Conservation (phyloP, 1,284 basidiomycete genomes). For the Tylopilus sp. region DNA sequence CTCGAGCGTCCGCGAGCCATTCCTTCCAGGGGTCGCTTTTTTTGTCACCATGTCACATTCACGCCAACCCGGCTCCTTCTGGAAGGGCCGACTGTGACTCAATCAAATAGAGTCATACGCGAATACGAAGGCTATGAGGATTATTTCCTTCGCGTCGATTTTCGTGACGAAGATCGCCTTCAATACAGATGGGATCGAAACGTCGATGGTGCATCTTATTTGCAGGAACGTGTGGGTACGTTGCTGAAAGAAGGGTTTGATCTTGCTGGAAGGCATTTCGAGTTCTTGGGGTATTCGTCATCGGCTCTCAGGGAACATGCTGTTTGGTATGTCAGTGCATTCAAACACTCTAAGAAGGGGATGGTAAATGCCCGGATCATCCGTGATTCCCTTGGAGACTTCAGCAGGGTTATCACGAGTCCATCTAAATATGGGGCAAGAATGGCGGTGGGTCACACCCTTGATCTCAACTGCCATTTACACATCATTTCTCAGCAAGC, state of each 20-base stretch:
- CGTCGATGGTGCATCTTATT: constrained; percentile 55
- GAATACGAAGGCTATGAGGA: constrained; percentile 54
- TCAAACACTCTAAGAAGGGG: constrained; percentile 43
- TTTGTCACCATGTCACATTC: constrained; percentile 63
- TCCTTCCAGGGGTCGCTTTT: constrained; percentile 36
- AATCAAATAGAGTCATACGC: constrained; percentile 65
- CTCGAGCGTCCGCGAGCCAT: constrained; percentile 22
- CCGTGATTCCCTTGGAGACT: constrained; percentile 60
- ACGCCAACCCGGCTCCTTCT: constrained; percentile 66
- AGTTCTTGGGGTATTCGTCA: constrained; percentile 72
- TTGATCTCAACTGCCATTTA: not conserved
- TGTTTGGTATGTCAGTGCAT: constrained; percentile 74
- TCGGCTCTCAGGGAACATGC: constrained; percentile 69
- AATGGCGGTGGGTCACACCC: constrained; percentile 44
- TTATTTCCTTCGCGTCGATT: constrained; percentile 72
- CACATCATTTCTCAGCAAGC: constrained; percentile 48
- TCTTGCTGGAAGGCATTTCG: constrained; percentile 64
- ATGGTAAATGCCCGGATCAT: constrained; percentile 53
- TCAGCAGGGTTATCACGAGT: constrained; percentile 49
- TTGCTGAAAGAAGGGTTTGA: constrained; percentile 61
- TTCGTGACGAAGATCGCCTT: constrained; percentile 71
- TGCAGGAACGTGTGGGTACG: constrained; percentile 59
- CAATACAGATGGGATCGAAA: constrained; percentile 64
- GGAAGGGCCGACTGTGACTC: constrained; percentile 67
- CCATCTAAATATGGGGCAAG: constrained; percentile 80